A percentile compares a stretch with the other conserved stretches of the same genome.
These are phyloP conservation scores for Mortierella sp. DNA, from an alignment of 371 early-diverging fungal species.

Conservation along the genomic window DNA sequence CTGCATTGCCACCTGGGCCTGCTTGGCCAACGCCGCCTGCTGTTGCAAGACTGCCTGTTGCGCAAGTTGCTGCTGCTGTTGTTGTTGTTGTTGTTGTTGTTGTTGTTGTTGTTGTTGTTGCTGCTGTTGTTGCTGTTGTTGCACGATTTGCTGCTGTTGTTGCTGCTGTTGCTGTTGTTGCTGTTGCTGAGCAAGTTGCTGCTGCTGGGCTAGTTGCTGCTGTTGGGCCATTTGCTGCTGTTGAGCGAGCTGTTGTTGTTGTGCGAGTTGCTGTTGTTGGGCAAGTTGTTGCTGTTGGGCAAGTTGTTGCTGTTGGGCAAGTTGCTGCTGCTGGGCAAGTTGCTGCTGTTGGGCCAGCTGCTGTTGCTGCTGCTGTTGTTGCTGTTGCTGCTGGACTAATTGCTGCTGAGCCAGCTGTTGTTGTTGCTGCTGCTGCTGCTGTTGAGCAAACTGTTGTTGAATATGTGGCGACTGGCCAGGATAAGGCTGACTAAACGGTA, in stretches of 20 bases:
- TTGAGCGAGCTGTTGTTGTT: conserved; percentile 21
- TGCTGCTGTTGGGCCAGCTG: conserved; percentile 24
- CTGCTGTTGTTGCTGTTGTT: conserved; percentile 25
- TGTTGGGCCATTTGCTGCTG: conserved; percentile 21
- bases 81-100: conserved; percentile 9
- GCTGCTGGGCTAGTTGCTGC: conserved; percentile 19
- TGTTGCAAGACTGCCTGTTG: too few species aligned
- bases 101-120: conserved; percentile 18
- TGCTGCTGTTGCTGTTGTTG: conserved; percentile 11
- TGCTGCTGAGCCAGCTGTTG: conserved; percentile 8
- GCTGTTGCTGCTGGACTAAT: conserved; percentile 15
- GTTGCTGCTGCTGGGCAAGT: conserved; percentile 12
- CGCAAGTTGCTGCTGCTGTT: conserved; percentile 5
- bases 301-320: too few species aligned
- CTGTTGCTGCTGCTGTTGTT: conserved; percentile 10
- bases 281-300: conserved; percentile 26
- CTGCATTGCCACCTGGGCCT: background rate
- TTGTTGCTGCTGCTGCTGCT: conserved; percentile 15
- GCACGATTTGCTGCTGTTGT: conserved; percentile 18
- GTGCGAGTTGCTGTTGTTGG: conserved; percentile 25
- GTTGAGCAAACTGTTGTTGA: conserved; percentile 43
- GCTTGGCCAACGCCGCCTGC: too few species aligned
- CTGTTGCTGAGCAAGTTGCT: conserved; percentile 10
- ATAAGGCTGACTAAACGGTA: background rate
- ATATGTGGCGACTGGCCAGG: background rate